Percentiles rank a stretch among this genome's conserved stretches.
Evolutionary conservation across 345 rosid genomes (phyloP).

Genomic region (Hibiscus tridactylites): DNA sequence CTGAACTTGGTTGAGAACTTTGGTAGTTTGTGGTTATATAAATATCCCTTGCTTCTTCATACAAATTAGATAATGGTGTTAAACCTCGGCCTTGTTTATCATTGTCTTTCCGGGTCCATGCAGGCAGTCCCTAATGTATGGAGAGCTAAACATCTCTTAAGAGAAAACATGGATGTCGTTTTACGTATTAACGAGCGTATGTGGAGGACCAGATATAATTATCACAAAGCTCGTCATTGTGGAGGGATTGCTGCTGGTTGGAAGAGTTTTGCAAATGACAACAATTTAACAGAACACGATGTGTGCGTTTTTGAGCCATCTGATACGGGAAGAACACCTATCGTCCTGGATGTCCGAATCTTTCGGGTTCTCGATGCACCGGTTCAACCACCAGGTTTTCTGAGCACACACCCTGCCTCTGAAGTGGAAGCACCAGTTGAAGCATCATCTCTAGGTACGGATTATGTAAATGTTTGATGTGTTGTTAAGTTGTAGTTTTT

Average conservation of each 20-base stretch:
- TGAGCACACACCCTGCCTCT: neutral
- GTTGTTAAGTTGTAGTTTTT: neutral
- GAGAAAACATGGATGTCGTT: no score
- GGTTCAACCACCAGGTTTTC: neutral
- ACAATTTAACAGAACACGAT: conserved; percentile 36
- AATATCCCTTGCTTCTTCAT: neutral
- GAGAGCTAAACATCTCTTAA: no score
- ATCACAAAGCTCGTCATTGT: conserved; percentile 8
- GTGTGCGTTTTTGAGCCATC: conserved; percentile 42
- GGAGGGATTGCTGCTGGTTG: conserved; percentile 46
- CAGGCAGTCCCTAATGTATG: conserved; percentile 27
- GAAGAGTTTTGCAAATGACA: conserved; percentile 41
- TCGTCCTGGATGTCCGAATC: conserved; percentile 36
- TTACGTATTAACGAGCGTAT: no score
- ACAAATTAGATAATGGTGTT: neutral
- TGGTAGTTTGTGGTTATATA: neutral
- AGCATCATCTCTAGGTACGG: neutral
- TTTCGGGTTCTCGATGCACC: conserved; percentile 22
- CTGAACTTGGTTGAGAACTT: neutral
- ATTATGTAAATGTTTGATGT: neutral
- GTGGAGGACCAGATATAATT: conserved; percentile 5
- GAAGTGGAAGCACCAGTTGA: neutral
- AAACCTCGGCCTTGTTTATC: neutral
- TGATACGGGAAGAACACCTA: neutral
- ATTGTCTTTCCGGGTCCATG: neutral